Evolutionary conservation across 768 basidiomycete species (phyloP), one percentile per base, ranked within the genome.

Genomic region (Chlorophyllum brunneum): DNA sequence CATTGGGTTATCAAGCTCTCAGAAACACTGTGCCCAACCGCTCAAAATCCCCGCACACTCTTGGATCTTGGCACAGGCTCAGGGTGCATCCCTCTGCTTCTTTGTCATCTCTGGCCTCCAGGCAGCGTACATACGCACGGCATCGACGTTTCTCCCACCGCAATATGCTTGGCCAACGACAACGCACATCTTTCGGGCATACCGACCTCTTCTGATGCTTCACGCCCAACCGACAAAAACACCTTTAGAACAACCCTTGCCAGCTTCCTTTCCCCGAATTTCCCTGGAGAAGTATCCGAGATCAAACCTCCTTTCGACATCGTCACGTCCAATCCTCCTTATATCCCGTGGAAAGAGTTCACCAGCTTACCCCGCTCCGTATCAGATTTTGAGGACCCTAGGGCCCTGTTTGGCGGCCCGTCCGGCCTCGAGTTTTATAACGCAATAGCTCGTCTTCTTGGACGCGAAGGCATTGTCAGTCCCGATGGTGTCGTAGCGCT

Each of bases 1-100:
- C 69, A 92, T 57, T 91, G 88, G 88, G 74, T 85, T 5, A 65
- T 81, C 7, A 76, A 74, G 45, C 78, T 93, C 50, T 76, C 84
- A 23, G 69, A 76, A 10, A 61, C 64, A n/a, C 60, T 81, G 45
- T 55, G 66, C 2, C 74, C 75, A 6, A 63, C 67, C 13, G 58
- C 66, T 33, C 57, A 66, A 49, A 64, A 58, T 42, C 67, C 72
- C 51, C 57, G 69, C 39, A 71, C 70, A 26, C 67, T 95, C 23
- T 74, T 98, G 27, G 95, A 99, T 70, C 81, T 98, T 39, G 93
- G 95, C 65, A 95, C 94, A 4, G 95, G 95, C 40, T 82, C 92
- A 0, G 95, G 89, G 11, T 94, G 93, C 65, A 94, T 98, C 45
- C 88, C 93, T 1, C 78, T 97, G 36, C 74, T 92, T n/a, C 73